Conservation (phyloP, 2,329 filamentous ascomycete genomes). For the Aspergillus latus region DNA sequence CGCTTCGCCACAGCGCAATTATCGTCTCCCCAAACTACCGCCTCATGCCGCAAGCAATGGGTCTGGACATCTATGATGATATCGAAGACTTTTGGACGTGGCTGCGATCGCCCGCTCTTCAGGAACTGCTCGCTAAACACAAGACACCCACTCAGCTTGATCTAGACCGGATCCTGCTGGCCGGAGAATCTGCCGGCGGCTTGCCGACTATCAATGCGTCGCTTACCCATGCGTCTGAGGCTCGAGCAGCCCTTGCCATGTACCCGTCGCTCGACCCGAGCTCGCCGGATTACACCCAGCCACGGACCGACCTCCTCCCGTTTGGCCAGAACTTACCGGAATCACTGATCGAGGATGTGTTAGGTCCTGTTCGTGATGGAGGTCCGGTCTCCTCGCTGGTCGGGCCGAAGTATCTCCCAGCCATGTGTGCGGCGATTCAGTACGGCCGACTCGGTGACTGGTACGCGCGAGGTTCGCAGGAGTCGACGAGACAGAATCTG, state of each 20-base stretch:
- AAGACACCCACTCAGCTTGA: slow-evolving; percentile 23
- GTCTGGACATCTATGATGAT: slow-evolving; percentile 50
- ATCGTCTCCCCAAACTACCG: slow-evolving; percentile 53
- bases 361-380: background rate
- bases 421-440: slow-evolving; percentile 23
- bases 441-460: slow-evolving; percentile 19
- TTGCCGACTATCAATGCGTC: slow-evolving; percentile 30
- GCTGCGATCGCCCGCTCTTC: slow-evolving; percentile 30
- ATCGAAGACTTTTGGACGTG: slow-evolving; percentile 52
- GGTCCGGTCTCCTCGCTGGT: slow-evolving; percentile 18
- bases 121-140: slow-evolving; percentile 13
- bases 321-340: slow-evolving; percentile 18
- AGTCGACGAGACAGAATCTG: slow-evolving; percentile 6
- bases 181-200: slow-evolving; percentile 36
- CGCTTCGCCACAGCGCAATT: slow-evolving; percentile 44
- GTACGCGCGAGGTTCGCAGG: slow-evolving; percentile 24
- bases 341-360: slow-evolving; percentile 18
- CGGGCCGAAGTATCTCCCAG: slow-evolving; percentile 12
- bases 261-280: slow-evolving; percentile 36
- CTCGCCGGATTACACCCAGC: slow-evolving; percentile 19
- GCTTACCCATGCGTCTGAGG: slow-evolving; percentile 28
- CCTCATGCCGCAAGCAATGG: slow-evolving; percentile 51
- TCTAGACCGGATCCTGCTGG: slow-evolving; percentile 26
- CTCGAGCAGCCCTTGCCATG: slow-evolving; percentile 30
- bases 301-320: slow-evolving; percentile 15